Base-by-base conservation (phyloP, 805 yeast genomes). In the Starmerella tilneyi region DNA sequence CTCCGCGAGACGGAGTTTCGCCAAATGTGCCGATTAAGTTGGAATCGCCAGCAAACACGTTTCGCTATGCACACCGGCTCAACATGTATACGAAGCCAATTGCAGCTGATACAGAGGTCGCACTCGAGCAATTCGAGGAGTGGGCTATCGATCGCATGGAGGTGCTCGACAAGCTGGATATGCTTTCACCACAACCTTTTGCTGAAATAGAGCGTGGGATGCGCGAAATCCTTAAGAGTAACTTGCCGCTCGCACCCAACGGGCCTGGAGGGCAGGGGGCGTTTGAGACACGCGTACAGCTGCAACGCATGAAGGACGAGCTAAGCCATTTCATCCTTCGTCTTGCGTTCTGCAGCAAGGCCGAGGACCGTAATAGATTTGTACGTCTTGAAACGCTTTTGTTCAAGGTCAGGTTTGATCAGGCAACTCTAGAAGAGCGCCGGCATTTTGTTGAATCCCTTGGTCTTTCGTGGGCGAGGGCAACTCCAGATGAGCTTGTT, bases 71-170 rank as follows among this genome's bases (percentile, higher is more conserved):
- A 9, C 67, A 75, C 29, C 70, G 94, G 41, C 67, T 92, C 41
- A 77, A 84, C 17, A 76, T 89, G 57, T 92, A 92, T 63, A 74
- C 69, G 21, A 52, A 67, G 5, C 45, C 51, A 23, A 51, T 51
- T 19, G 92, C 94, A 9, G 97, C 97, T 0, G 64, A 72, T 26
- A 78, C 79, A 12, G 97, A 92, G 63, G 79, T 92, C 56, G 84
- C 96, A 0, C 63, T 92, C 15, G 96, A 88, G 52, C 84, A 92
- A 57, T 92, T 92, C 63, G 98, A 92, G 64, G 71, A 72, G 4
- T 92, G 96, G 96, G 97, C 97, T 4, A 80, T 92, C 44, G 97
- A 89, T 58, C 68, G 99, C 48, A 69, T 89, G 51, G 78, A 81
- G 58, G 75, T 92, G 8, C 69, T 92, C 47, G 73, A 86, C 44